Evolutionary conservation across 139 green algal genomes (phyloP), one percentile per base, ranked within the genome.

Genomic region (Chlorella sp.): DNA sequence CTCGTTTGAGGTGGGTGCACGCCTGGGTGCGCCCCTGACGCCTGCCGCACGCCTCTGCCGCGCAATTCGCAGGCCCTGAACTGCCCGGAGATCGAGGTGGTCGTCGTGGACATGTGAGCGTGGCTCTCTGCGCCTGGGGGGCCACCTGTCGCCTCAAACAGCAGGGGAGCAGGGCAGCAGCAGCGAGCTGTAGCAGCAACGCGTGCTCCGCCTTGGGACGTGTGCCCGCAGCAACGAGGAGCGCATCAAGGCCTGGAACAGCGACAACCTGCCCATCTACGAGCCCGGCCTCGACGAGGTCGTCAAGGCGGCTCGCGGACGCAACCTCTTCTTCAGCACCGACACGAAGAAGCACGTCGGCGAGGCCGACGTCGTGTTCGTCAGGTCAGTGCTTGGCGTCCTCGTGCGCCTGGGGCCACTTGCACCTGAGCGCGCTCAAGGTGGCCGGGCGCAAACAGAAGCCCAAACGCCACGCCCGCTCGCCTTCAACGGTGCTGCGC

Each of bases 271-370:
- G 67, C 96, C 96, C 29, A 99, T 99, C 78, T 99, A 98, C 72
- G 96, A 99, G 84, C 96, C 96, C 5, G 93, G 95, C 23, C 88
- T 99, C 2, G 69, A 92, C 1, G 95, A 99, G 71, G 93, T 99
- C 14, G 95, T 98, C 0, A 83, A 90, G 67, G 84, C 76, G 66
- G 77, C 70, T 14, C 77, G 94, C 3, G 91, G 90, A 20, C 83
- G 85, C 42, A 99, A 99, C 82, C 85, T 99, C 20, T 99, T 98
- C 77, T 99, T 99, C 86, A 88, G 71, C 64, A 98, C 91, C 2
- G 94, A 99, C 65, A 91, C 91, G 42, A 85, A 90, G 62, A 97
- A 97, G 86, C 88, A 97, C 67, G 88, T 98, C 1, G 89, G 70
- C 20, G 94, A 98, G 83, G 92, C 91, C 3, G 93, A 99, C 79